Evolutionary conservation across 352 stramenopile genomes (phyloP).

Genomic region (Pythium brachiatum): DNA sequence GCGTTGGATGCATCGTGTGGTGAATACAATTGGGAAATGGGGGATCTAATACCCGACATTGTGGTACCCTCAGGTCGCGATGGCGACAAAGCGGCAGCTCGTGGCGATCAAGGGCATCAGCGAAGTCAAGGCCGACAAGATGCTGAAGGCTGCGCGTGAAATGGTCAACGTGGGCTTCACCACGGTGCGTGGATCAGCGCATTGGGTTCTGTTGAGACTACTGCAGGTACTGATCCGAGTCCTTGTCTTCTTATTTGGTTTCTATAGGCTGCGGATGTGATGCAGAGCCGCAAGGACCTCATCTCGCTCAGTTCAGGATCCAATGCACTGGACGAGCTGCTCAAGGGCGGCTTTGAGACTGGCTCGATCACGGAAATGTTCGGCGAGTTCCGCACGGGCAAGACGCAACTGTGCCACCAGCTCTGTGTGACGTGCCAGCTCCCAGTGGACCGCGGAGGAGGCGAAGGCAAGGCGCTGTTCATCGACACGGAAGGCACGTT

Average conservation of each 20-base stretch:
- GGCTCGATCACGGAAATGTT: conserved; percentile 98
- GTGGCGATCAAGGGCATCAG: conserved; percentile 98
- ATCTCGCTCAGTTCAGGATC: conserved; percentile 94
- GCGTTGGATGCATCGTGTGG: conserved; percentile 7
- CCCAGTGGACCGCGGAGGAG: conserved; percentile 95
- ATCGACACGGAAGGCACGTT: conserved; percentile 99
- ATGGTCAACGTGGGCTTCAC: conserved; percentile 99
- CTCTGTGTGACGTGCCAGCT: conserved; percentile 99
- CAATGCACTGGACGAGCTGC: conserved; percentile 86
- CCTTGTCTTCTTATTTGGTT: conserved; percentile 2
- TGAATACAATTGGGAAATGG: too few species aligned
- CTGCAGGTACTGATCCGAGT: not conserved
- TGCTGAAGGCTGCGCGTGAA: conserved; percentile 96
- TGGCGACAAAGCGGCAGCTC: conserved; percentile 97
- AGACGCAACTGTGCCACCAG: conserved; percentile 99
- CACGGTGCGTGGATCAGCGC: conserved; percentile 84
- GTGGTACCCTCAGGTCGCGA: conserved; percentile 72
- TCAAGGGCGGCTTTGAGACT: conserved; percentile 97
- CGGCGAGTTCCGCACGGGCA: conserved; percentile 99
- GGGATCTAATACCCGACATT: not conserved
- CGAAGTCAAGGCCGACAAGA: conserved; percentile 98
- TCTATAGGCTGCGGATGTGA: conserved; percentile 77
- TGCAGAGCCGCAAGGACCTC: conserved; percentile 89
- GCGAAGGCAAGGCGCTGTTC: conserved; percentile 97
- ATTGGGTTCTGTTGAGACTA: not conserved